Evolutionary conservation across 139 green algal species (phyloP).

Genomic region (Chlamydomonas asymmetrica): DNA sequence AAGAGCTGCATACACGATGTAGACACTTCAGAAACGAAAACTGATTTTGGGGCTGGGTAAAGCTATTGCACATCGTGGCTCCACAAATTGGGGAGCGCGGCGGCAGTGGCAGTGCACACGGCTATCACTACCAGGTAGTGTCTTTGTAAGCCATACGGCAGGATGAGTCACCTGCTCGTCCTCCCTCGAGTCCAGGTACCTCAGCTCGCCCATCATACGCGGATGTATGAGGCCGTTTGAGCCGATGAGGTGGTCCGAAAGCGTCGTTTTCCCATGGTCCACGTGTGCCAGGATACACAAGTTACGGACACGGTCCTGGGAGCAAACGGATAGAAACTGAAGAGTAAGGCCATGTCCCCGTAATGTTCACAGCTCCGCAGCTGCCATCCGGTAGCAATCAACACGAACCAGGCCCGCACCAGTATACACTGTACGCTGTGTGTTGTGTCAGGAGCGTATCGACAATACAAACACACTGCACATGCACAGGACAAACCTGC

Average conservation of each 20-base stretch:
- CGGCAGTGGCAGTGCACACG: too few relatives aligned
- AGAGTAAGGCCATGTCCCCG: neutral
- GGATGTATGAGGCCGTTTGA: constrained; percentile 98
- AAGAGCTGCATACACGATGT: too few relatives aligned
- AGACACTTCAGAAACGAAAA: too few relatives aligned
- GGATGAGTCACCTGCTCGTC: constrained; percentile 98
- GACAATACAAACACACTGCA: neutral
- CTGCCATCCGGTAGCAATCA: neutral
- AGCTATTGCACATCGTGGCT: too few relatives aligned
- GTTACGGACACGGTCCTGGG: constrained; percentile 88
- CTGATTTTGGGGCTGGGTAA: too few relatives aligned
- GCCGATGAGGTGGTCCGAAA: constrained; percentile 94
- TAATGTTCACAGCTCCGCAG: neutral
- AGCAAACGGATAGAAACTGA: neutral
- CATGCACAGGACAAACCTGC: constrained; percentile 1
- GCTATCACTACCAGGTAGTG: too few relatives aligned
- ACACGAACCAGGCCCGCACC: neutral
- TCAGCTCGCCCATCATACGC: constrained; percentile 77
- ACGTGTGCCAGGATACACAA: constrained; percentile 99
- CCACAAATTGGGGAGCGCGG: too few relatives aligned
- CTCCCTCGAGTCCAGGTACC: constrained; percentile 93
- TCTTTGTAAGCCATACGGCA: too few relatives aligned
- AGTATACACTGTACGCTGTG: neutral
- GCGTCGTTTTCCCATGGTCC: constrained; percentile 98
- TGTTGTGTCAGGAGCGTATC: neutral